These are phyloP conservation scores for Teratosphaeria viscida DNA, from an alignment of 2,329 filamentous ascomycete species.

Conservation along the genomic window DNA sequence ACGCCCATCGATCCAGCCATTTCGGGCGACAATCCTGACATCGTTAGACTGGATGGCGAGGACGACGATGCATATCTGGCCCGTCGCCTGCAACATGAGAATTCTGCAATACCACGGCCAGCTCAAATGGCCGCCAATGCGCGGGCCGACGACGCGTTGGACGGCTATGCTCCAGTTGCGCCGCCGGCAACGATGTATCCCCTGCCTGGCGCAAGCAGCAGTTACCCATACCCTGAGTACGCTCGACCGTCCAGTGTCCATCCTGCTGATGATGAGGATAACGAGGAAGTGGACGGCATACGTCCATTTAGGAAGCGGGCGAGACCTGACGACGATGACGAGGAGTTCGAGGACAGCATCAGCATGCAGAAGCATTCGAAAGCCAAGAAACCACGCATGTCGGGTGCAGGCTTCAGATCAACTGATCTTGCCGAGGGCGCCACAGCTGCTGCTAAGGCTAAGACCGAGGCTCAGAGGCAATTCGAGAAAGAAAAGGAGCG, in stretches of 20 bases:
- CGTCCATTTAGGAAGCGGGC: conserved; percentile 20
- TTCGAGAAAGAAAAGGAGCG: conserved; percentile 38
- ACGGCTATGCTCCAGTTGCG: conserved; percentile 24
- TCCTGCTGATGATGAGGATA: conserved; percentile 15
- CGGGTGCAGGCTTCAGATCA: conserved; percentile 22
- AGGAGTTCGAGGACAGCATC: conserved; percentile 26
- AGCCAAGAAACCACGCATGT: conserved; percentile 24
- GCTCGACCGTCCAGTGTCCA: conserved; percentile 21
- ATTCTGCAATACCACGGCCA: conserved; percentile 18
- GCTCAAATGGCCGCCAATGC: conserved; percentile 21
- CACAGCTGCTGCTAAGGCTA: conserved; percentile 21
- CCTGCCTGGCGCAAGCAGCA: conserved; percentile 11
- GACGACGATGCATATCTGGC: conserved; percentile 20
- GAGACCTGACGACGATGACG: conserved; percentile 16
- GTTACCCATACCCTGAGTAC: conserved; percentile 19
- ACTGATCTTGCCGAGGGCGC: conserved; percentile 20
- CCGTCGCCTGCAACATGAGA: conserved; percentile 20
- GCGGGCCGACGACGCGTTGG: conserved; percentile 10
- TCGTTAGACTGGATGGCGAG: conserved; percentile 8
- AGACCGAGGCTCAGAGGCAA: conserved; percentile 35
- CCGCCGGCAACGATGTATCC: conserved; percentile 22
- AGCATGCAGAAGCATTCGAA: conserved; percentile 27
- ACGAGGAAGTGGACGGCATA: conserved; percentile 10
- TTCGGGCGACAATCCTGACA: not conserved
- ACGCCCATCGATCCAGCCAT: conserved; percentile 27